phyloP scores from a whole-genome alignment of 371 early-diverging fungal genomes.

The Mucor irregularis region DNA sequence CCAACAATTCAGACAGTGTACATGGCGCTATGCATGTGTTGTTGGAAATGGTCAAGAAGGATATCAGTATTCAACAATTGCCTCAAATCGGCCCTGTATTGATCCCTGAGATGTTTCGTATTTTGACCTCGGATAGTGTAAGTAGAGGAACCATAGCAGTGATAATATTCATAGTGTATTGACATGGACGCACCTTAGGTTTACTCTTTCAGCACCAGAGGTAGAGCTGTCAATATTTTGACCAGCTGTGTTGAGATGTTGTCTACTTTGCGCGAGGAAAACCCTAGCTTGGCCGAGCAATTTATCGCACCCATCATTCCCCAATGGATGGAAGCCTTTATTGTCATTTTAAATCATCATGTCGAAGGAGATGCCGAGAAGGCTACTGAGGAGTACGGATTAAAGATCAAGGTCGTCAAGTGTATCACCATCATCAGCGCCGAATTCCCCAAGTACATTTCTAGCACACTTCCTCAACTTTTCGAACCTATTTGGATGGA shows the following conservation, averaged over 20 bases:
- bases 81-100: slow-evolving; percentile 77
- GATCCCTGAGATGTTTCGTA: slow-evolving; percentile 79
- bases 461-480: slow-evolving; percentile 45
- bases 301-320: slow-evolving; percentile 76
- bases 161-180: too few species aligned
- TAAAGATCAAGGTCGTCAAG: slow-evolving; percentile 75
- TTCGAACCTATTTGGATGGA: slow-evolving; percentile 73
- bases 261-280: slow-evolving; percentile 74
- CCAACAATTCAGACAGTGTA: slow-evolving; percentile 69
- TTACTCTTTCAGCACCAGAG: slow-evolving; percentile 72
- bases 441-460: slow-evolving; percentile 63
- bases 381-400: slow-evolving; percentile 60
- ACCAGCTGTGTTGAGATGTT: slow-evolving; percentile 83
- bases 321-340: slow-evolving; percentile 78
- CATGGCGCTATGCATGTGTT: slow-evolving; percentile 90
- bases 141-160: background rate
- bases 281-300: slow-evolving; percentile 65
- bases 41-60: slow-evolving; percentile 80
- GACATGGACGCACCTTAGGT: too few species aligned
- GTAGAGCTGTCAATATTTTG: slow-evolving; percentile 79
- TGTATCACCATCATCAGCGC: slow-evolving; percentile 62
- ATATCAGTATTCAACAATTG: slow-evolving; percentile 86
- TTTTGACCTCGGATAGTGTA: slow-evolving; percentile 62
- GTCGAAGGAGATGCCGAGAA: slow-evolving; percentile 45
- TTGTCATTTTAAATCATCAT: slow-evolving; percentile 61